Evolutionary conservation across 2,329 filamentous ascomycete genomes (phyloP).

Genomic region (Colletotrichum shisoi): DNA sequence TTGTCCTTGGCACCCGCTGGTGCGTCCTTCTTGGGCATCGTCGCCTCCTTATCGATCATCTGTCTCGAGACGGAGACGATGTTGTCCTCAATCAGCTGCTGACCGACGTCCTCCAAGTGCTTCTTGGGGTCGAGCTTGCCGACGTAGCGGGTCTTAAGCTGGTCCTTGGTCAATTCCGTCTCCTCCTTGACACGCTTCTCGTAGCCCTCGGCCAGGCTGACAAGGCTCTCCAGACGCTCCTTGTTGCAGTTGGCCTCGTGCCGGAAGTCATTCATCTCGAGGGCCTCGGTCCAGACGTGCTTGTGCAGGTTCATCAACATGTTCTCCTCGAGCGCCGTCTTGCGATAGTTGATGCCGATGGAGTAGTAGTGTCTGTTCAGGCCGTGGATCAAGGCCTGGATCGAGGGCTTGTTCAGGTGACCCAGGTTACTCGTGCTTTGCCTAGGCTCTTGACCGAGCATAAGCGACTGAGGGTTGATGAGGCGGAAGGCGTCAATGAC

Average conservation of each 20-base stretch:
- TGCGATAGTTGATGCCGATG: slow-evolving; percentile 97
- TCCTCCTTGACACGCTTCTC: slow-evolving; percentile 99
- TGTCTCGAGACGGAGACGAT: slow-evolving; percentile 97
- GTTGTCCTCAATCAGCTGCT: slow-evolving; percentile 98
- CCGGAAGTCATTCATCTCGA: slow-evolving; percentile 96
- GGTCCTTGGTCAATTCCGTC: slow-evolving; percentile 94
- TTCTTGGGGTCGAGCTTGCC: slow-evolving; percentile 99
- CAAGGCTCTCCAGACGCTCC: slow-evolving; percentile 85
- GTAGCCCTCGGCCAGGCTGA: slow-evolving; percentile 90
- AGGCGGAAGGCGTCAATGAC: slow-evolving; percentile 99
- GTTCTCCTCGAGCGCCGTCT: slow-evolving; percentile 97
- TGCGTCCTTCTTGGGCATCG: slow-evolving; percentile 77
- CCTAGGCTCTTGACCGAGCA: slow-evolving; percentile 96
- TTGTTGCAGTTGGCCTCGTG: slow-evolving; percentile 85
- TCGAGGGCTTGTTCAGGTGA: slow-evolving; percentile 99
- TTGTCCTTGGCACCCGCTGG: slow-evolving; percentile 57
- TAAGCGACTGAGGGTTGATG: slow-evolving; percentile 96
- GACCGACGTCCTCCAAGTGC: slow-evolving; percentile 95
- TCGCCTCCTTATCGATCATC: slow-evolving; percentile 99
- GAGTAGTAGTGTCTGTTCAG: slow-evolving; percentile 99
- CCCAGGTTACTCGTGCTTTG: slow-evolving; percentile 98
- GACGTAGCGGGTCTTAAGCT: slow-evolving; percentile 98
- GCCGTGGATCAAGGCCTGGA: slow-evolving; percentile 97
- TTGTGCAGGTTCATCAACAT: slow-evolving; percentile 99
- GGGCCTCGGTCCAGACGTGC: slow-evolving; percentile 97